A percentile compares a stretch with the other conserved stretches of the same genome.
Conservation (phyloP, 148 eudicot species). For the Pouteria glomerata region DNA sequence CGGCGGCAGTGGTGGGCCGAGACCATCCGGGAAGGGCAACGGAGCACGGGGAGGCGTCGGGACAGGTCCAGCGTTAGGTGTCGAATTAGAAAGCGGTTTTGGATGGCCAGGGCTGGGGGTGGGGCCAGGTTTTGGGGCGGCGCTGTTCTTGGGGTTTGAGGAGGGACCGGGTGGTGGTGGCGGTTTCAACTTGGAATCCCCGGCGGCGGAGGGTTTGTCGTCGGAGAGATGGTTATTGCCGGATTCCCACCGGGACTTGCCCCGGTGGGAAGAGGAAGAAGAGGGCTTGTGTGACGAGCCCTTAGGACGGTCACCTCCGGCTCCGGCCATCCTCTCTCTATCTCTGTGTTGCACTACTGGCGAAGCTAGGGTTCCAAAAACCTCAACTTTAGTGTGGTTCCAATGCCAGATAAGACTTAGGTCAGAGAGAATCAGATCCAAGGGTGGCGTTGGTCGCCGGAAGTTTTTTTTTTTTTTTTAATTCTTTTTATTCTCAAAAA, state of each 20-base stretch:
- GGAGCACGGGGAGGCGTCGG: slow-evolving; percentile 21
- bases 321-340: slow-evolving; percentile 32
- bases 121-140: slow-evolving; percentile 26
- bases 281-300: slow-evolving; percentile 21
- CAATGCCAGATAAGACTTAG: no score
- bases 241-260: slow-evolving; percentile 39
- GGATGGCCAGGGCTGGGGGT: slow-evolving; percentile 28
- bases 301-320: slow-evolving; percentile 30
- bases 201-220: slow-evolving; percentile 24
- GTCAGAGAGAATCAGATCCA: no score
- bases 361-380: slow-evolving; percentile 3
- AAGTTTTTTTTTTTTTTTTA: no score
- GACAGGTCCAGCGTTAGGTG: slow-evolving; percentile 14
- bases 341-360: neutral
- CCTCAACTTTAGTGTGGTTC: neutral
- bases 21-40: slow-evolving; percentile 15
- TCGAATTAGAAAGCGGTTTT: slow-evolving; percentile 12
- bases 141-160: slow-evolving; percentile 22
- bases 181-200: no score
- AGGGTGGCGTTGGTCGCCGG: no score
- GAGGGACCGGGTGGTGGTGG: slow-evolving; percentile 24
- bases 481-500: no score
- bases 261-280: slow-evolving; percentile 24
- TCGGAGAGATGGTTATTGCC: slow-evolving; percentile 13
- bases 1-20: slow-evolving; percentile 54